phyloP scores from a whole-genome alignment of 1,139 yeast genomes.

The Hyphopichia buzzinii region DNA sequence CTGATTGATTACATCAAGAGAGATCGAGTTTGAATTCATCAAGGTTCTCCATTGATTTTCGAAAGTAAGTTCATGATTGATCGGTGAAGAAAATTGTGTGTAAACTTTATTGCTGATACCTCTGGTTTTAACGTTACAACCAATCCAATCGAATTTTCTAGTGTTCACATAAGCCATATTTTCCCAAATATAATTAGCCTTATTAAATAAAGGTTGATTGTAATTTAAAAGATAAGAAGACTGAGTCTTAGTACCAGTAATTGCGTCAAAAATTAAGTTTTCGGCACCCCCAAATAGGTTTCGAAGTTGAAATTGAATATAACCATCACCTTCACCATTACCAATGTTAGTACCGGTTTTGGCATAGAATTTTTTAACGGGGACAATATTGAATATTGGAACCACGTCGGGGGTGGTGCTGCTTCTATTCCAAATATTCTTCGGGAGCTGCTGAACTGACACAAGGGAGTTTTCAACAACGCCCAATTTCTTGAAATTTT shows the following conservation, averaged over 20 bases:
- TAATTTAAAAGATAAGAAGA: constrained; percentile 68
- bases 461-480: constrained; percentile 46
- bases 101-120: constrained; percentile 58
- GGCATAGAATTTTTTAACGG: constrained; percentile 67
- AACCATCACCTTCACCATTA: constrained; percentile 94
- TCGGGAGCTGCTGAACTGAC: constrained; percentile 22
- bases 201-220: constrained; percentile 58
- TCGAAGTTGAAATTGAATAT: constrained; percentile 69
- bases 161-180: constrained; percentile 55
- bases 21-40: constrained; percentile 37
- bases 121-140: constrained; percentile 55
- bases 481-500: constrained; percentile 40
- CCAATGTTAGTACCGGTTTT: constrained; percentile 94
- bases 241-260: constrained; percentile 74
- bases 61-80: constrained; percentile 58
- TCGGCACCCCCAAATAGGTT: constrained; percentile 93
- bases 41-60: constrained; percentile 69
- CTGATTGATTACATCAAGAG: constrained; percentile 35
- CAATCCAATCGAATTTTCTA: constrained; percentile 66
- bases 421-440: constrained; percentile 9
- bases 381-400: constrained; percentile 57
- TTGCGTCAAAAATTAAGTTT: constrained; percentile 69
- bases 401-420: constrained; percentile 39
- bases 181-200: constrained; percentile 54
- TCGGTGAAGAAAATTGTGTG: constrained; percentile 21